Evolutionary conservation across 2,329 filamentous ascomycete genomes (phyloP).

Genomic region (Calonectria honghensis): DNA sequence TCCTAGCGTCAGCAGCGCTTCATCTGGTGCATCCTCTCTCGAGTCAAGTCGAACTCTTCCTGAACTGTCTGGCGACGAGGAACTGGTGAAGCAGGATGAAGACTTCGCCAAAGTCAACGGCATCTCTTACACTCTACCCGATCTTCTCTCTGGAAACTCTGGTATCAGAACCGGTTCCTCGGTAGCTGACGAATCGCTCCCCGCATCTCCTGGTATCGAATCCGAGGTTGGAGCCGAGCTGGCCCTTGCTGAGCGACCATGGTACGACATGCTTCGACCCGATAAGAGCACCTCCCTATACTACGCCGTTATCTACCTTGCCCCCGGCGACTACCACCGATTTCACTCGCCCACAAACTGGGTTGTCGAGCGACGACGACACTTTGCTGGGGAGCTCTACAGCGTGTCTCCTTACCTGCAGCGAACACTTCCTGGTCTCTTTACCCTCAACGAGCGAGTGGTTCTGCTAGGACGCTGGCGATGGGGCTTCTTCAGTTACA

Average conservation of each 20-base stretch:
- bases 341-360: constrained; percentile 97
- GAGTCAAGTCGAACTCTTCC: constrained; percentile 51
- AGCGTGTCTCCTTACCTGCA: constrained; percentile 97
- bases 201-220: constrained; percentile 79
- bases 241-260: constrained; percentile 81
- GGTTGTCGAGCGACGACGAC: constrained; percentile 95
- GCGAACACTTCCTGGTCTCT: constrained; percentile 92
- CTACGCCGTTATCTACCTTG: constrained; percentile 96
- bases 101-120: constrained; percentile 97
- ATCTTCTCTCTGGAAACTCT: constrained; percentile 85
- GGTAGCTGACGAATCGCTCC: constrained; percentile 84
- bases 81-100: constrained; percentile 86
- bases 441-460: constrained; percentile 97
- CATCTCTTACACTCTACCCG: constrained; percentile 94
- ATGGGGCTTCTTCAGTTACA: constrained; percentile 97
- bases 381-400: constrained; percentile 97
- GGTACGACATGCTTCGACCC: constrained; percentile 80
- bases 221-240: constrained; percentile 90
- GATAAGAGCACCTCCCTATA: constrained; percentile 84
- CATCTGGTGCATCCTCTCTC: constrained; percentile 49
- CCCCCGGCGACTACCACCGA: constrained; percentile 97
- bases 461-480: constrained; percentile 96
- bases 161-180: constrained; percentile 65
- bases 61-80: constrained; percentile 70
- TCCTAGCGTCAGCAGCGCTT: constrained; percentile 71